These are phyloP conservation scores for Clarkia xantiana DNA, from an alignment of 345 rosid species.

Conservation along the genomic window DNA sequence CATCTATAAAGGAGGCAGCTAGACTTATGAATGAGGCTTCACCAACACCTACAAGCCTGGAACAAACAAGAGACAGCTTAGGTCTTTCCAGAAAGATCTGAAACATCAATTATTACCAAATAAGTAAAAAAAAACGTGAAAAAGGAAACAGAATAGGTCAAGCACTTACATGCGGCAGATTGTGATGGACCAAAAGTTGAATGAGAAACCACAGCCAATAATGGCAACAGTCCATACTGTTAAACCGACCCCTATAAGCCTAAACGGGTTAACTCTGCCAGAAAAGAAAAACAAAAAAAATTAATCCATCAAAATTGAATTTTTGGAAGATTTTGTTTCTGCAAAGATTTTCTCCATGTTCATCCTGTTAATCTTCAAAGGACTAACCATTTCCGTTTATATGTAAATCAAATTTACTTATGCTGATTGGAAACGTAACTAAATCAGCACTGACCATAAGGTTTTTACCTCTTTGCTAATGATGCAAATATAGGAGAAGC, in stretches of 20 bases:
- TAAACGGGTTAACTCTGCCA: conserved; percentile 71
- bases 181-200: conserved; percentile 76
- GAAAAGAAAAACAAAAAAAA: conserved; percentile 1
- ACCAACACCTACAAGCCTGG: conserved; percentile 94
- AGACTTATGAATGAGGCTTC: conserved; percentile 97
- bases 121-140: neutral
- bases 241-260: conserved; percentile 88
- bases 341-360: too few species aligned
- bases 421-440: too few species aligned
- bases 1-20: conserved; percentile 95
- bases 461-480: conserved; percentile 54
- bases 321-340: too few species aligned
- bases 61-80: conserved; percentile 2
- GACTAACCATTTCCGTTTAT: too few species aligned
- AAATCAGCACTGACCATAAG: neutral
- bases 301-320: too few species aligned
- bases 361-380: too few species aligned
- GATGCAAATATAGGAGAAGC: conserved; percentile 92
- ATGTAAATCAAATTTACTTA: too few species aligned
- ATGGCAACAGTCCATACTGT: conserved; percentile 78
- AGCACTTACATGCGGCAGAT: conserved; percentile 70
- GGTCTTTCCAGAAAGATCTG: too few species aligned
- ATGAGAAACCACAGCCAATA: conserved; percentile 68
- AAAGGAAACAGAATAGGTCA: conserved; percentile 4
- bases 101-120: neutral